phyloP scores from a whole-genome alignment of 345 rosid species.

The Eucalyptus erythrocorys region DNA sequence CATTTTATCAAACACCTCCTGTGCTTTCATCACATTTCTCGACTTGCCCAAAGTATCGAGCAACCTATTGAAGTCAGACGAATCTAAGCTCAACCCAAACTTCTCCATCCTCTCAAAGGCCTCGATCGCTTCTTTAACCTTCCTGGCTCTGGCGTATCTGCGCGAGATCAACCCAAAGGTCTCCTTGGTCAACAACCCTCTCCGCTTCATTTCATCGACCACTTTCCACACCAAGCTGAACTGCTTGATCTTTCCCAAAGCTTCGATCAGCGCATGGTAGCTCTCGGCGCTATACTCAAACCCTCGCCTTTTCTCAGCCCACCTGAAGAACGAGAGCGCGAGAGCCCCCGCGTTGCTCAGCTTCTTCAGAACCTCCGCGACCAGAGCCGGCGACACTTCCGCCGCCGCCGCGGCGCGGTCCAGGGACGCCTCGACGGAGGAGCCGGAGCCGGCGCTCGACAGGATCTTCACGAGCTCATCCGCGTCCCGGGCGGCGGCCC shows the following conservation, averaged over 20 bases:
- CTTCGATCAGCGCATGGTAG: slow-evolving; percentile 66
- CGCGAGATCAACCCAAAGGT: slow-evolving; percentile 67
- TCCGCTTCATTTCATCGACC: slow-evolving; percentile 60
- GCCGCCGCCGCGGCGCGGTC: slow-evolving; percentile 20
- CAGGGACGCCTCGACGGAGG: slow-evolving; percentile 18
- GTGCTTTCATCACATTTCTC: slow-evolving; percentile 56
- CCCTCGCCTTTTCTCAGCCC: slow-evolving; percentile 70
- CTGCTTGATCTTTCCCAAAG: slow-evolving; percentile 82
- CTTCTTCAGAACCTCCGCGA: slow-evolving; percentile 51
- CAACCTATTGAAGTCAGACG: slow-evolving; percentile 54
- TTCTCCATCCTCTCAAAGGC: slow-evolving; percentile 71
- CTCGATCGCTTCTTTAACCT: slow-evolving; percentile 53
- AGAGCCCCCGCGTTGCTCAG: slow-evolving; percentile 69
- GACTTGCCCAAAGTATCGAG: slow-evolving; percentile 60
- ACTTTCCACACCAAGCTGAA: slow-evolving; percentile 51
- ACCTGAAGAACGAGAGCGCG: slow-evolving; percentile 57
- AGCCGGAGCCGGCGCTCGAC: slow-evolving; percentile 8
- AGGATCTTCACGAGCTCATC: slow-evolving; percentile 42
- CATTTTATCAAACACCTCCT: slow-evolving; percentile 80
- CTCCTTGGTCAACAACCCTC: slow-evolving; percentile 46
- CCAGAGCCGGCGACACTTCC: slow-evolving; percentile 26
- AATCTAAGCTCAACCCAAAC: slow-evolving; percentile 50
- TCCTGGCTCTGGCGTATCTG: slow-evolving; percentile 63
- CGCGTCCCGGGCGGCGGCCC: neutral
- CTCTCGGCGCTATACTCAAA: slow-evolving; percentile 41